phyloP scores from a whole-genome alignment of 495 filamentous ascomycete genomes.

The Hypoxylon rickii region DNA sequence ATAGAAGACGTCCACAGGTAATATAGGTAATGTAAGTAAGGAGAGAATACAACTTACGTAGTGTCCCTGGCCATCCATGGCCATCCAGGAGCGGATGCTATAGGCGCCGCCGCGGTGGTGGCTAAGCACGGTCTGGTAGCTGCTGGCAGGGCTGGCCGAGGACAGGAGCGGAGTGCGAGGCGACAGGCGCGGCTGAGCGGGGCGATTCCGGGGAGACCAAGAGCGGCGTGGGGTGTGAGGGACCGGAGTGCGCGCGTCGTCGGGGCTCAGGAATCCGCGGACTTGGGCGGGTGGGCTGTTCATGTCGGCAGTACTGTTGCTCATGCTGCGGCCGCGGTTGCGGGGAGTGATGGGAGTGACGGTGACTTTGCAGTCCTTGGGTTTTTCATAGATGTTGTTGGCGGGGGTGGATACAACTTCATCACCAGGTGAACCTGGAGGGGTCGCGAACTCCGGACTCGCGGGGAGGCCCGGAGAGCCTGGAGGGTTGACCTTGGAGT shows the following conservation, averaged over 20 bases:
- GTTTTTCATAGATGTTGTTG: no score
- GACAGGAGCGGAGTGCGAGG: not conserved
- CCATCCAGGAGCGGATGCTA: not conserved
- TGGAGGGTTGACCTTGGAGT: no score
- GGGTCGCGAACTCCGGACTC: not conserved
- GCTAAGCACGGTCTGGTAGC: not conserved
- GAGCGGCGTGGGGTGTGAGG: no score
- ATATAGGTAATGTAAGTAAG: not conserved
- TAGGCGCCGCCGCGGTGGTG: not conserved
- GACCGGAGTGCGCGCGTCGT: no score
- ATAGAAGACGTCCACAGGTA: not conserved
- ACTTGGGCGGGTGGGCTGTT: no score
- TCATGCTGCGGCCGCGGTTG: no score
- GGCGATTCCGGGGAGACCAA: no score
- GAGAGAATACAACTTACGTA: not conserved
- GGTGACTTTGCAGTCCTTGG: not conserved
- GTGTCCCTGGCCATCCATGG: not conserved
- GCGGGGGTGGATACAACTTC: no score
- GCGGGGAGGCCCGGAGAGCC: not conserved
- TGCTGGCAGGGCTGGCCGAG: not conserved
- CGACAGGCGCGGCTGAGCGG: not conserved
- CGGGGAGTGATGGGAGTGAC: not conserved
- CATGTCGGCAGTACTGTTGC: no score
- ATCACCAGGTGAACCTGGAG: not conserved
- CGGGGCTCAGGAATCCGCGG: no score